Percentiles rank a stretch among this genome's conserved stretches.
Conservation (phyloP, 2,329 filamentous ascomycete genomes). For the Coleophoma eucalyptorum region DNA sequence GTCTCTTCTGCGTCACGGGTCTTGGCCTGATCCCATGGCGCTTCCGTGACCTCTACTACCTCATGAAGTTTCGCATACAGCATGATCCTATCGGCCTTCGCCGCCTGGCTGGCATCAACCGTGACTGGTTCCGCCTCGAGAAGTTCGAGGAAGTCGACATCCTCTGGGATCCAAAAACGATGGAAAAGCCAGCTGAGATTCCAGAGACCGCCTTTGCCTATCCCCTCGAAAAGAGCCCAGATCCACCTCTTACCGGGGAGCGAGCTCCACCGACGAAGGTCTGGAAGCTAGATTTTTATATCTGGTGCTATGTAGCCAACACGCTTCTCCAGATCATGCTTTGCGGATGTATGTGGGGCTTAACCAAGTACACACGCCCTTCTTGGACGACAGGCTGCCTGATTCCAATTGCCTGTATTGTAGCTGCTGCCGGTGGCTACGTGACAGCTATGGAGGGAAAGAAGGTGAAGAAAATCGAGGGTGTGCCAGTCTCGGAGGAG, state of each 20-base stretch:
- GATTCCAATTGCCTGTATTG: no score
- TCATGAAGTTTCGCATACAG: slow-evolving; percentile 55
- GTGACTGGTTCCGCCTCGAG: not conserved
- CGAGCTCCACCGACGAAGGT: not conserved
- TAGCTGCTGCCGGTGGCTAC: no score
- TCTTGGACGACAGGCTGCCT: slow-evolving; percentile 9
- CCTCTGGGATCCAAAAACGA: not conserved
- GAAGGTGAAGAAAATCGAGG: no score
- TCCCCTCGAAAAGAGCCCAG: no score
- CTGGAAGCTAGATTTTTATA: slow-evolving; percentile 9
- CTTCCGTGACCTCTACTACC: slow-evolving; percentile 71
- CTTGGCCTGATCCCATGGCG: slow-evolving; percentile 85
- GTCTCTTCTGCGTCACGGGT: slow-evolving; percentile 78
- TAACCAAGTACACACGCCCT: slow-evolving; percentile 10
- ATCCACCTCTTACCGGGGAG: not conserved
- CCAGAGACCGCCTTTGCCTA: not conserved
- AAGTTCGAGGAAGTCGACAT: not conserved
- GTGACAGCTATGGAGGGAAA: no score
- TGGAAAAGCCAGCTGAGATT: not conserved
- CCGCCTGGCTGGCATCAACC: slow-evolving; percentile 42
- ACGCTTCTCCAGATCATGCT: slow-evolving; percentile 31
- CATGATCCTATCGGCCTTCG: slow-evolving; percentile 51
- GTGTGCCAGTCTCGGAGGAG: no score
- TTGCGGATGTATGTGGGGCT: slow-evolving; percentile 12
- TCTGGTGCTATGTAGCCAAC: slow-evolving; percentile 17